Base-by-base conservation (phyloP, 306 rosid genomes). In the Prunus mira region DNA sequence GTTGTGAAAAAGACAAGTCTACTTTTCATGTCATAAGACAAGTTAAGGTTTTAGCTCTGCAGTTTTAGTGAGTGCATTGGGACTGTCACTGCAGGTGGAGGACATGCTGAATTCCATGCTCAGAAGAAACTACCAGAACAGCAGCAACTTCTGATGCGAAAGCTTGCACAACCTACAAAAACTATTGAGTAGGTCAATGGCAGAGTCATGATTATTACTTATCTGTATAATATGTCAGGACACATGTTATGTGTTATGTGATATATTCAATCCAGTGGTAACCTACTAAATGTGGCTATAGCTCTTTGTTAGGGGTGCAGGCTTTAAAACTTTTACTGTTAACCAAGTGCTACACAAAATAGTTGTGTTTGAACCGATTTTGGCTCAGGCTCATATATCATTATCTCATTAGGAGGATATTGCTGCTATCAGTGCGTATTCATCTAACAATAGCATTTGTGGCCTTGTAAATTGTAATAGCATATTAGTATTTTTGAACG, bases 31-130 rank as follows among this genome's bases (percentile, higher is more conserved):
- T 24, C 20, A 8, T 3, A 20, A 9, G 75, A 34, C 30, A 9
- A 73, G 67, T 18, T 5, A 52, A 78, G 76, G 22, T 76, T 74
- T 76, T 67, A 49, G 78, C 38, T 73, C 58, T 22, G 70, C 58
- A 65, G 41, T 74, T 38, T 72, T 50, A 54, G 51, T 60, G 54
- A 83, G 69, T 63, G 54, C 38, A 46, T 66, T 71, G 72, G 57
- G 61, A 74, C 64, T 55, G 68, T 82, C 62, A 73, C 78, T 79
- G 77, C 92, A 94, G 98, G 98, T 94, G 43, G 98, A 94, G 82
- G 98, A 94, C 89, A 94, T 94, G 98, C 97, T 19, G 98, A 94
- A 83, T 94, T 94, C 81, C 98, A 94, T 85, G 91, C 97, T 67
- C 97, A 94, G 86, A 90, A 89, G 86, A 90, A 90, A 56, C 91